Percentiles rank a stretch among this genome's conserved stretches.
phyloP scores from a whole-genome alignment of 2,329 filamentous ascomycete species.

The Aotearoamyces nothofagi region DNA sequence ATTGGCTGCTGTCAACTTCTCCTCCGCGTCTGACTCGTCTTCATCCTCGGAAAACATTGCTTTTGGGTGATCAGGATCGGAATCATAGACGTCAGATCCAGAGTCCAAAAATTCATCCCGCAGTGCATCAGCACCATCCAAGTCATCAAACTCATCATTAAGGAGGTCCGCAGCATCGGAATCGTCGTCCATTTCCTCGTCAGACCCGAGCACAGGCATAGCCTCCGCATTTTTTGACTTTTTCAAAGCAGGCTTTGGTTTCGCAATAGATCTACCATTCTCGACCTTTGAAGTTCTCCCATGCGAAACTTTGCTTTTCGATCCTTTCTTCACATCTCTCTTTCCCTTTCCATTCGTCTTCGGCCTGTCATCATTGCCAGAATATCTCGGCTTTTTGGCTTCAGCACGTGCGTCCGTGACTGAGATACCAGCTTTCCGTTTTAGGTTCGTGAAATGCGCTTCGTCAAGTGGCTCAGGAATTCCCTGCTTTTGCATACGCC shows the following conservation, averaged over 20 bases:
- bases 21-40: slow-evolving; percentile 74
- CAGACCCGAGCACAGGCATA: slow-evolving; percentile 25
- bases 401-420: slow-evolving; percentile 39
- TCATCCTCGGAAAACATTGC: slow-evolving; percentile 94
- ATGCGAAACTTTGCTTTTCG: slow-evolving; percentile 22
- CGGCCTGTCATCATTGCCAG: slow-evolving; percentile 26
- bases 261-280: slow-evolving; percentile 19
- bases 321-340: slow-evolving; percentile 13
- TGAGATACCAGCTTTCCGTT: slow-evolving; percentile 68
- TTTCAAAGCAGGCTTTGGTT: slow-evolving; percentile 20
- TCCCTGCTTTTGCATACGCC: slow-evolving; percentile 93
- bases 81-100: slow-evolving; percentile 24
- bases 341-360: slow-evolving; percentile 21
- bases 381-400: slow-evolving; percentile 50
- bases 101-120: slow-evolving; percentile 42
- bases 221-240: slow-evolving; percentile 23
- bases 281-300: slow-evolving; percentile 18
- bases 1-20: slow-evolving; percentile 86
- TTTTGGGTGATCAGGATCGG: slow-evolving; percentile 39
- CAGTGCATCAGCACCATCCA: slow-evolving; percentile 22
- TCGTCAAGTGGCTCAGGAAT: slow-evolving; percentile 72
- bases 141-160: slow-evolving; percentile 25
- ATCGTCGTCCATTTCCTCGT: slow-evolving; percentile 23
- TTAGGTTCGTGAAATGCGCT: slow-evolving; percentile 59
- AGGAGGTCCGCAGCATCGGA: slow-evolving; percentile 31